Conservation (phyloP, 1,139 yeast species). For the Protomyces inouyei region DNA sequence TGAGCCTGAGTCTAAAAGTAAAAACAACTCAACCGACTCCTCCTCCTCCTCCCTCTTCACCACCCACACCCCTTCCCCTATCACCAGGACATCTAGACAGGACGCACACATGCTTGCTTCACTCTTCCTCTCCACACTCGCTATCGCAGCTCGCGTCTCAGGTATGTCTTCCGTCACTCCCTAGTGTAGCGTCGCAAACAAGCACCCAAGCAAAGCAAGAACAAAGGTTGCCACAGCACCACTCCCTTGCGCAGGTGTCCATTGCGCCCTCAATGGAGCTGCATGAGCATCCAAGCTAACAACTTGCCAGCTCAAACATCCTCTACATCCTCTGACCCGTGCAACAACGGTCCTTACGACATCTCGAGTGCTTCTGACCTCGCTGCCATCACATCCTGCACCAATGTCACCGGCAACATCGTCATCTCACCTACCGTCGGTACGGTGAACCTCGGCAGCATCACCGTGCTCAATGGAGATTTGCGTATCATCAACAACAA, state of each 20-base stretch:
- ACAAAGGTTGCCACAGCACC: too few relatives aligned
- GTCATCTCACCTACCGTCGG: conserved; percentile 57
- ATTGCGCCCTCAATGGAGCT: not conserved
- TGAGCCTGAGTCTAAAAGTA: too few relatives aligned
- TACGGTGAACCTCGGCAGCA: conserved; percentile 47
- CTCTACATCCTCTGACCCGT: conserved; percentile 19
- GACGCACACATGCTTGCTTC: not conserved
- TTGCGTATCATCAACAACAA: conserved; percentile 47
- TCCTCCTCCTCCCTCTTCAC: not conserved
- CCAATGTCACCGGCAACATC: conserved; percentile 75
- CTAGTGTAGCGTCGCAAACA: too few relatives aligned
- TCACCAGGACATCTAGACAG: not conserved
- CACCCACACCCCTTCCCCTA: not conserved
- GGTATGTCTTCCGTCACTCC: not conserved
- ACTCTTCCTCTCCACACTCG: not conserved
- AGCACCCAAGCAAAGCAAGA: too few relatives aligned
- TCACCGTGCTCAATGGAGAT: conserved; percentile 70
- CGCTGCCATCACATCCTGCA: conserved; percentile 67
- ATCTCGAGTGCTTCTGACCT: conserved; percentile 67
- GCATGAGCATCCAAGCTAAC: not conserved
- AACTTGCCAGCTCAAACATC: not conserved
- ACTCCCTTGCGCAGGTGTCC: too few relatives aligned
- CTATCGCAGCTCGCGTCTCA: not conserved
- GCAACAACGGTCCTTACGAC: conserved; percentile 40
- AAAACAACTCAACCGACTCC: too few relatives aligned